Evolutionary conservation across 179 eudicot genomes (phyloP), one percentile per base, ranked within the genome.

Genomic region (Vitellaria paradoxa): DNA sequence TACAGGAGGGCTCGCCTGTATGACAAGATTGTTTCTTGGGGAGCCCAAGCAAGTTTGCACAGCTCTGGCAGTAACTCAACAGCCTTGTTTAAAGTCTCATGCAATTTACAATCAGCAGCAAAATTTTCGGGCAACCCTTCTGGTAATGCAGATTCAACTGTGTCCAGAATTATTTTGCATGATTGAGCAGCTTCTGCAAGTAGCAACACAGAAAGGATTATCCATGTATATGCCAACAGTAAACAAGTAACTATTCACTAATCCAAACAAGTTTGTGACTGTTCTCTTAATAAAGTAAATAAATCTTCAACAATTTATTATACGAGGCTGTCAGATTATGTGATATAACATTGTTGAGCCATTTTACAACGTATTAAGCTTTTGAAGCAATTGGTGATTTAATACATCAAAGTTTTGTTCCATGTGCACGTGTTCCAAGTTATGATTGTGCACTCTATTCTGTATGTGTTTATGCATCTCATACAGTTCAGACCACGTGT

Each of bases 111-210:
- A 64, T 91, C 91, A 72, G 88, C 76, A 77, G 86, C 83, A 81
- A 91, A 85, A 77, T 84, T 84, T 82, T 85, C 87, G 52, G 92
- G 89, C 84, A 92, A 78, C 80, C 97, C 97, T 50, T 85, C 88
- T 47, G 97, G 97, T 60, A 88, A 87, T 81, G 96, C 91, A 50
- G 96, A 88, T 85, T 92, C 93, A 76, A 94, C 86, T 56, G 89
- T 86, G 82, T 93, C 97, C 85, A 93, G 81, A 82, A 95, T 84
- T 76, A 85, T 79, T 84, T 86, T 88, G 89, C 97, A 93, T 77
- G 95, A 88, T 84, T 91, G 93, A 85, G 97, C 95, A 81, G 95
- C 99, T 85, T 95, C 97, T 94, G 94, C 84, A 84, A 67, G 81
- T 37, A 76, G 66, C 55, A 81, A 60, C 46, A 68, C 72, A 72